phyloP scores from a whole-genome alignment of 2,329 filamentous ascomycete species.

The Didymella arachidicola region DNA sequence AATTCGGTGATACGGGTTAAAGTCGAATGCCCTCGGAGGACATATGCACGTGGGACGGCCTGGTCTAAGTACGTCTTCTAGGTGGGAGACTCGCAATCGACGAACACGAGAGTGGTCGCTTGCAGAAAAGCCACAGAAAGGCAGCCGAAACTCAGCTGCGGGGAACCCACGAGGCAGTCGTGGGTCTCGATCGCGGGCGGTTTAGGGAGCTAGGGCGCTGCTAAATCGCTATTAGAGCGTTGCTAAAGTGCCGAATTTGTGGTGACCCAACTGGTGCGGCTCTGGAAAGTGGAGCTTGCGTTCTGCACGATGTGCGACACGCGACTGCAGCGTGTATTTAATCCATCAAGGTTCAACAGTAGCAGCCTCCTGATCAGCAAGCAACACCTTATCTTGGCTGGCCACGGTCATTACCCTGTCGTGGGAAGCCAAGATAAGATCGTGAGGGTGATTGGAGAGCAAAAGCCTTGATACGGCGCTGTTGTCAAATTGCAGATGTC shows the following conservation, averaged over 20 bases:
- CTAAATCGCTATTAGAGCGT: neutral
- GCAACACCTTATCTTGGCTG: neutral
- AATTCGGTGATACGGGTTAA: neutral
- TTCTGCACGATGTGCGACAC: neutral
- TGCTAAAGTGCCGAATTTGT: conserved; percentile 1
- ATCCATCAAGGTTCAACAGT: too few species aligned
- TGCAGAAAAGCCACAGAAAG: conserved; percentile 3
- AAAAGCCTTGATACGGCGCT: conserved; percentile 2
- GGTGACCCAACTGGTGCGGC: neutral
- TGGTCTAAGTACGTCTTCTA: neutral
- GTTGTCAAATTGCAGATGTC: conserved; percentile 24
- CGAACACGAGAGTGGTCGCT: neutral
- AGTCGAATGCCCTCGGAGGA: neutral
- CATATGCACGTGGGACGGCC: neutral
- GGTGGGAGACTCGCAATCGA: too few species aligned
- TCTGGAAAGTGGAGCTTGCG: neutral
- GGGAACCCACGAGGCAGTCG: neutral
- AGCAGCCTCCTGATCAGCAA: neutral
- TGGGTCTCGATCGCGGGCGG: neutral
- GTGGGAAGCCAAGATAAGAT: neutral
- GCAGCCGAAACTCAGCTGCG: conserved; percentile 2
- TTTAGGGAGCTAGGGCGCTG: conserved; percentile 2
- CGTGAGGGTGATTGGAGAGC: conserved; percentile 9
- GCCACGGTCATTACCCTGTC: too few species aligned
- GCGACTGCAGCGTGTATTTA: conserved; percentile 11